Evolutionary conservation across 2,329 filamentous ascomycete genomes (phyloP), one percentile per base, ranked within the genome.

Genomic region (Fusarium sp.): DNA sequence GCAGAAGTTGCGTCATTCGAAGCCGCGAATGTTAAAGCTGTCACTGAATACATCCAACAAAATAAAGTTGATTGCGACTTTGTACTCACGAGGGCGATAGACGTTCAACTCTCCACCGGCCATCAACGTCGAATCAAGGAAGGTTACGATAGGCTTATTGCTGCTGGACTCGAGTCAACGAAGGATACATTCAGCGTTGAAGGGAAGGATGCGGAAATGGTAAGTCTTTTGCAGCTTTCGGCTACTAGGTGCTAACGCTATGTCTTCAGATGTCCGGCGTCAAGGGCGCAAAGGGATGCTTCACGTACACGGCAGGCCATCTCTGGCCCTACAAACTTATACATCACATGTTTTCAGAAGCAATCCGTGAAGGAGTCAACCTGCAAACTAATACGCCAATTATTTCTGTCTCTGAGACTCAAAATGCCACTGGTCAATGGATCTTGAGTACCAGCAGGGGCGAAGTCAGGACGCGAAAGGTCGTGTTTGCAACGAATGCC

Each of bases 391-490:
- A 52, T 1, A 52, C 47, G 5, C 47, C 31, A 11, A 31, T 52
- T 4, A 2, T 14, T 20, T 27, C 8, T 5, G 22, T 52, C 1
- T 52, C 22, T 2, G 22, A 52, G 0, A 36, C 31, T 15, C 22
- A 36, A 10, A 6, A 27, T 35, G 17, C 2, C 0, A 25, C 9
- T 5, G 47, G 47, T 11, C n/a, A 36, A 4, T 52, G 7, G 4
- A 35, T 3, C 9, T 36, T 52, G 3, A 0, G 4, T 11, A 52
- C 31, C 0, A 5, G 9, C 12, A 52, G 47, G 12, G 47, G 47
- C 5, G 8, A 20, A 11, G 17, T 52, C 17, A 52, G 22, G 25
- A 17, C 47, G 8, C 47, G 4, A 25, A 52, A 36, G 31, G 17
- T 52, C 3, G 47, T 52, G 0, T 35, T 52, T 4, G 47, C 31